Base-by-base conservation (phyloP, 2,329 filamentous ascomycete species). In the Hortaea werneckii region DNA sequence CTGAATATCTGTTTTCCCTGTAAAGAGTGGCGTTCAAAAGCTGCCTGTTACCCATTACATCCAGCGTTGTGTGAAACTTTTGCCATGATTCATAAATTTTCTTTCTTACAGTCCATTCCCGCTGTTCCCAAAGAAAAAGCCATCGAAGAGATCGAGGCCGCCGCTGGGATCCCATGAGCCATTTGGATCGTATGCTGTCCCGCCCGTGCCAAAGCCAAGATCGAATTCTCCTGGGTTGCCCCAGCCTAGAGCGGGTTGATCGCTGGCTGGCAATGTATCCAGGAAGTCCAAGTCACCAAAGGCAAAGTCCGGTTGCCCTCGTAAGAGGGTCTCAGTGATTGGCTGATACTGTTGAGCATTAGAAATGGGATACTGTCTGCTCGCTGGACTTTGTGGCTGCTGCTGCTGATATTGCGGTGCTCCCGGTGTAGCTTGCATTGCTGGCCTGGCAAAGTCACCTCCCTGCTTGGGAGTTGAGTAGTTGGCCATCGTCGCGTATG, bases 51-150 rank as follows among this genome's bases (percentile, higher is more conserved):
- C 20, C 20, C 20, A 4, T 20, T 20, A 20, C 20, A 20, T 20
- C 20, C 20, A 20, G 20, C 20, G 4, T 2, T n/a, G 32, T 35
- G 8, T 35, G 32, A 3, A 35, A 35, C n/a, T 35, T 35, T 35
- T 35, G 9, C n/a, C 32, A 9, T 35, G 2, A 35, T 35, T 3
- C 9, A 35, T 35, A 9, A 35, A 35, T 35, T 9, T 35, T 20
- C 32, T 2, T 35, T 3, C 8, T 35, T n/a, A 35, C 2, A 35
- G 4, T 4, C 32, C 37, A 20, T 39, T 39, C 10, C 37, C 37
- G 13, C 37, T 13, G 20, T 74, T 75, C 1, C 81, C 80, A 60
- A 85, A 84, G 67, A 84, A 85, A 60, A 86, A 86, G 0, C 79
- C 79, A 58, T 85, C 82, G 63, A 87, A 85, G 9, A 73, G 49